Evolutionary conservation across 192 early-diverging fungal species (phyloP).

Genomic region (Podila verticillata): DNA sequence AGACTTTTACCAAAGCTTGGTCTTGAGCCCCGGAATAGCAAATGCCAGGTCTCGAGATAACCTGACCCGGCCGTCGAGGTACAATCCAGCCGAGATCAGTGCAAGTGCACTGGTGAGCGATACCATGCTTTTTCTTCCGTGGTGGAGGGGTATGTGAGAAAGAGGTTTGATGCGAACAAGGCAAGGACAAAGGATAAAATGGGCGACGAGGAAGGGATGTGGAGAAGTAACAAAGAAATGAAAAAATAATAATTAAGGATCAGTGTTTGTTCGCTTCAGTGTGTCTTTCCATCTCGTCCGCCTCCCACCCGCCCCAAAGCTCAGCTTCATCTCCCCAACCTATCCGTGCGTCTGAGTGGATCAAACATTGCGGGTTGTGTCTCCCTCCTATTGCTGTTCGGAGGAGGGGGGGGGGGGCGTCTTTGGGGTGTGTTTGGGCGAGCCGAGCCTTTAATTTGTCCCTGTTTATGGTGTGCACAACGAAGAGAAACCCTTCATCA

Average conservation of each 20-base stretch:
- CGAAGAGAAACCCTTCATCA: too few relatives aligned
- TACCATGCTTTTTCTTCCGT: slow-evolving; percentile 5
- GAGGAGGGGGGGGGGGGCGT: too few relatives aligned
- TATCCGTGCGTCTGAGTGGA: too few relatives aligned
- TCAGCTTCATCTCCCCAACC: too few relatives aligned
- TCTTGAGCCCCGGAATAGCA: slow-evolving; percentile 15
- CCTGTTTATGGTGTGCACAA: too few relatives aligned
- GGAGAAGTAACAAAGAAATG: neutral
- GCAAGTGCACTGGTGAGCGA: slow-evolving; percentile 12
- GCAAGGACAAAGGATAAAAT: too few relatives aligned
- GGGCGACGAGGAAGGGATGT: neutral
- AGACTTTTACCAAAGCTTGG: slow-evolving; percentile 8
- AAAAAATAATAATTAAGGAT: neutral
- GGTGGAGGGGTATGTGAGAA: neutral
- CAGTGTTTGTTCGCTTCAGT: neutral
- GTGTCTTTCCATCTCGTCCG: too few relatives aligned
- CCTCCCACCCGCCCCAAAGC: too few relatives aligned
- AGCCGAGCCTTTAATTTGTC: too few relatives aligned
- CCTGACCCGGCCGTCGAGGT: slow-evolving; percentile 20
- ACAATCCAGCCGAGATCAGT: slow-evolving; percentile 19
- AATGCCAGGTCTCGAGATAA: slow-evolving; percentile 26
- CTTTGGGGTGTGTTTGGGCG: too few relatives aligned
- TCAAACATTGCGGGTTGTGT: too few relatives aligned
- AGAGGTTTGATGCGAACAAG: neutral
- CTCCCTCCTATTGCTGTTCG: too few relatives aligned